phyloP scores from a whole-genome alignment of 768 basidiomycete genomes.

The Phanerochaete carnosa region DNA sequence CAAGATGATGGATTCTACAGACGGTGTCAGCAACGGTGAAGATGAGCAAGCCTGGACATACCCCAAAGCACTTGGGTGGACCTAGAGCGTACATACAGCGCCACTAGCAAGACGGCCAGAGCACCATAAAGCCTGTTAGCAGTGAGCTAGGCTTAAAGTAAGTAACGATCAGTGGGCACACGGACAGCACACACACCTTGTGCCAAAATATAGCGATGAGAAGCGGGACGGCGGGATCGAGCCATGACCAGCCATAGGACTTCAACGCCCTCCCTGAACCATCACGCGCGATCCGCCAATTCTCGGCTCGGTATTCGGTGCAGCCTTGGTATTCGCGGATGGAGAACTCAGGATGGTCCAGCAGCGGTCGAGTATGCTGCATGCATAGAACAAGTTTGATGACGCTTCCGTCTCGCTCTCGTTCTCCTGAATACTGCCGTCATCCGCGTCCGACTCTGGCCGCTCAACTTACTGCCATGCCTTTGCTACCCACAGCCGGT shows the following conservation, averaged over 20 bases:
- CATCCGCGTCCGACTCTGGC: not conserved
- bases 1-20: conserved; percentile 65
- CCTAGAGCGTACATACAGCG: conserved; percentile 31
- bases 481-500: too few species aligned
- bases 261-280: conserved; percentile 35
- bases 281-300: conserved; percentile 43
- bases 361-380: conserved; percentile 35
- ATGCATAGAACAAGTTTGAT: conserved; percentile 25
- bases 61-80: conserved; percentile 48
- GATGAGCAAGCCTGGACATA: conserved; percentile 17
- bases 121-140: conserved; percentile 1
- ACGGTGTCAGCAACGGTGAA: not conserved
- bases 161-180: not conserved
- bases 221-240: conserved; percentile 32
- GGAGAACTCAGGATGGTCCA: conserved; percentile 49
- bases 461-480: too few species aligned
- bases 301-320: conserved; percentile 60
- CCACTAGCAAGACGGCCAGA: conserved; percentile 15
- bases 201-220: conserved; percentile 17
- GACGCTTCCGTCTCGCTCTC: not conserved
- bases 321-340: conserved; percentile 43
- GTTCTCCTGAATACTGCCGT: not conserved
- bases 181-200: conserved; percentile 7
- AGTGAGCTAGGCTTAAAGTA: not conserved
- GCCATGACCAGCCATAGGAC: conserved; percentile 29